phyloP scores from a whole-genome alignment of 805 yeast species.

The Ogataea paraovalis region DNA sequence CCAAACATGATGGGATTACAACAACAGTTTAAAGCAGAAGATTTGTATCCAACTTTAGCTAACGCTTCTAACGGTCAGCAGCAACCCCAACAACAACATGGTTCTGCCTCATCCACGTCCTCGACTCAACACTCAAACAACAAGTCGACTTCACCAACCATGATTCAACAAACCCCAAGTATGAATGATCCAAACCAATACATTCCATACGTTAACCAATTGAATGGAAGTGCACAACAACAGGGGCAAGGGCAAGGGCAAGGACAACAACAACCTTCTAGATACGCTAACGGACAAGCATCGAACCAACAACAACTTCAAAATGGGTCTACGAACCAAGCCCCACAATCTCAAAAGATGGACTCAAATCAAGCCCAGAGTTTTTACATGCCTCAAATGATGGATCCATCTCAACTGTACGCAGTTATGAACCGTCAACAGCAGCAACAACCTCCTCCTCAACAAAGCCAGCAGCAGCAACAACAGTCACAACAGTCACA shows the following conservation, averaged over 20 bases:
- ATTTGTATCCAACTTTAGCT: constrained; percentile 19
- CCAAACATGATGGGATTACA: constrained; percentile 15
- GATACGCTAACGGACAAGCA: constrained; percentile 18
- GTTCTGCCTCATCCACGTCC: constrained; percentile 13
- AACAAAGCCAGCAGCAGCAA: constrained; percentile 3
- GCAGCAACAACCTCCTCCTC: constrained; percentile 14
- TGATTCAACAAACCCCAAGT: constrained; percentile 17
- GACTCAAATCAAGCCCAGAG: constrained; percentile 17
- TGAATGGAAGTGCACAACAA: constrained; percentile 17
- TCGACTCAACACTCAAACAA: constrained; percentile 9
- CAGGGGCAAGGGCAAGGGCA: not conserved
- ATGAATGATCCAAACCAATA: constrained; percentile 20
- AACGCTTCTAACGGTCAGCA: constrained; percentile 2
- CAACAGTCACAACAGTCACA: constrained; percentile 5
- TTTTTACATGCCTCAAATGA: constrained; percentile 21
- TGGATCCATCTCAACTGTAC: constrained; percentile 21
- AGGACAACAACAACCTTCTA: constrained; percentile 12
- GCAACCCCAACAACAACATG: constrained; percentile 3
- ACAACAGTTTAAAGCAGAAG: constrained; percentile 25
- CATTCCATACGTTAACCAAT: constrained; percentile 18
- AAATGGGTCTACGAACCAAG: constrained; percentile 1
- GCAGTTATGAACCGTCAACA: constrained; percentile 23
- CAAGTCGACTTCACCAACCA: constrained; percentile 21
- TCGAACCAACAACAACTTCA: not conserved
- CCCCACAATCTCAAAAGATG: constrained; percentile 13